Percentiles rank a stretch among this genome's conserved stretches.
These are phyloP conservation scores for Fusarium neocosmosporiellum DNA, from an alignment of 2,329 filamentous ascomycete species.

Conservation along the genomic window DNA sequence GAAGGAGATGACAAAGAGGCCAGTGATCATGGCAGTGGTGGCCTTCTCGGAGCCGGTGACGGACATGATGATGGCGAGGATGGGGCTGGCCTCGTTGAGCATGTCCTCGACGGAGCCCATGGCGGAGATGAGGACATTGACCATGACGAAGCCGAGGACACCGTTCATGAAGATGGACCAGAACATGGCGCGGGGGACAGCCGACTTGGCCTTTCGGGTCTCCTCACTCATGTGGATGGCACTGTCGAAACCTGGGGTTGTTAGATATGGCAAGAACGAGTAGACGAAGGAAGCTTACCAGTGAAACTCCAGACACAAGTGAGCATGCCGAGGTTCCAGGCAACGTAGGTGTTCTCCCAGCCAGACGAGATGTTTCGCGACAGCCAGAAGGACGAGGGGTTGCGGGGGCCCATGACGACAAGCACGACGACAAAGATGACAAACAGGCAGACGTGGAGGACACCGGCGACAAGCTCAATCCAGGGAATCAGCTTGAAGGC, in stretches of 20 bases:
- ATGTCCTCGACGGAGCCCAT: slow-evolving; percentile 43
- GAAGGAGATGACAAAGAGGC: slow-evolving; percentile 40
- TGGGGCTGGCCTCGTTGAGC: slow-evolving; percentile 34
- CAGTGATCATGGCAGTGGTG: slow-evolving; percentile 40
- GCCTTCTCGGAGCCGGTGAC: slow-evolving; percentile 35
- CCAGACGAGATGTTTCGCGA: slow-evolving; percentile 34
- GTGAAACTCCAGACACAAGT: slow-evolving; percentile 44
- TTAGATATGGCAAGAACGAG: background rate
- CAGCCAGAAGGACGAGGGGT: slow-evolving; percentile 37
- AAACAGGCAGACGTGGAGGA: slow-evolving; percentile 38
- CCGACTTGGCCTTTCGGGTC: slow-evolving; percentile 40
- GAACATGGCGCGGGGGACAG: slow-evolving; percentile 41
- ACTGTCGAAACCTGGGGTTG: slow-evolving; percentile 34
- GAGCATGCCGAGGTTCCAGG: slow-evolving; percentile 42
- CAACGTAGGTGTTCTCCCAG: slow-evolving; percentile 38
- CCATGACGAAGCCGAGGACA: slow-evolving; percentile 41
- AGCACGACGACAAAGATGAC: slow-evolving; percentile 41
- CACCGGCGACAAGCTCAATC: slow-evolving; percentile 39
- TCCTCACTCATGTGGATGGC: slow-evolving; percentile 43
- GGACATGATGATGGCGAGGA: slow-evolving; percentile 34
- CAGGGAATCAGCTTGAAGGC: slow-evolving; percentile 39
- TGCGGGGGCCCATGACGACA: slow-evolving; percentile 38
- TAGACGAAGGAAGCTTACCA: background rate
- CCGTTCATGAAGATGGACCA: slow-evolving; percentile 46
- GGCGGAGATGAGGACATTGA: slow-evolving; percentile 40